phyloP scores from a whole-genome alignment of 345 rosid species.

The Hibiscus trionum region DNA sequence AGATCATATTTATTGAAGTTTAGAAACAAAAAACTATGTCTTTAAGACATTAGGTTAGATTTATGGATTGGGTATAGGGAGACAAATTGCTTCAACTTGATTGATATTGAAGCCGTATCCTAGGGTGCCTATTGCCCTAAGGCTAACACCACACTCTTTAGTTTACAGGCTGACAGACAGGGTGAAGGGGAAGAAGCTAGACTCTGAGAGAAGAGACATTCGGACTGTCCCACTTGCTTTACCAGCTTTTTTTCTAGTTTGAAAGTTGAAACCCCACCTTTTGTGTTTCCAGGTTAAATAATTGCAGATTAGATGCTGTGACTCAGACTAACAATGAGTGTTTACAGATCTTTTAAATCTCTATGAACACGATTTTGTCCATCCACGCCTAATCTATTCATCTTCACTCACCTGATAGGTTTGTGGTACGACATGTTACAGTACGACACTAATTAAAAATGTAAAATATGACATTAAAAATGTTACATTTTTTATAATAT shows the following conservation, averaged over 20 bases:
- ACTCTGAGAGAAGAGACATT: conserved; percentile 21
- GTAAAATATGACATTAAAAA: too few relatives aligned
- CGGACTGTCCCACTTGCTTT: conserved; percentile 41
- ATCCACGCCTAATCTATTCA: too few relatives aligned
- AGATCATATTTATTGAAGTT: too few relatives aligned
- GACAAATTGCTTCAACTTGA: conserved; percentile 15
- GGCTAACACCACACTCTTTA: background rate
- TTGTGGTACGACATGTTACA: too few relatives aligned
- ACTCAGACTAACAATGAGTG: conserved; percentile 17
- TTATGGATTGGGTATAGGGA: background rate
- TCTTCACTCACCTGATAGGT: too few relatives aligned
- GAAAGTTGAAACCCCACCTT: background rate
- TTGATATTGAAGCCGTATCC: conserved; percentile 10
- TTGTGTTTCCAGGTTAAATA: conserved; percentile 15
- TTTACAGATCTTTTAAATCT: background rate
- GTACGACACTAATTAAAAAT: too few relatives aligned
- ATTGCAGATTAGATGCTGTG: conserved; percentile 23
- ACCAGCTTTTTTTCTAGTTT: conserved; percentile 7
- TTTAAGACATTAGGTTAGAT: background rate
- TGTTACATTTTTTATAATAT: too few relatives aligned
- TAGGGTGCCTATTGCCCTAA: background rate
- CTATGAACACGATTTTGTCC: background rate
- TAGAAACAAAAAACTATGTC: too few relatives aligned
- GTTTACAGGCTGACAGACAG: background rate
- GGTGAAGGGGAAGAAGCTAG: background rate